phyloP scores from a whole-genome alignment of 768 basidiomycete genomes.

The Chalciporus pseudorubinellus region DNA sequence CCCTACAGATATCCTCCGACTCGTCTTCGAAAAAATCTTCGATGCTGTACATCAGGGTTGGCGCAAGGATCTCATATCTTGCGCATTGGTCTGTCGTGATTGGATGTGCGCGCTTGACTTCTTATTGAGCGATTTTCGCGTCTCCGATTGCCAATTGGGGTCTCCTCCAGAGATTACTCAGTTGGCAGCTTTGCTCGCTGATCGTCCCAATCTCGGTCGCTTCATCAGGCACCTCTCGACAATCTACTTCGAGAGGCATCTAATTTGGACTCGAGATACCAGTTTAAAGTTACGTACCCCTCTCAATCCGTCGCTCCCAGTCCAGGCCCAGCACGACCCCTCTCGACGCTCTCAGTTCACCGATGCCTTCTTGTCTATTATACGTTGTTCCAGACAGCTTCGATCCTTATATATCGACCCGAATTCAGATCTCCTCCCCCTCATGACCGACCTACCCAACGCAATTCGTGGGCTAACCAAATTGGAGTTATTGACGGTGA shows the following conservation, averaged over 20 bases:
- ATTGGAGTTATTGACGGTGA: not conserved
- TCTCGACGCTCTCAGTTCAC: not conserved
- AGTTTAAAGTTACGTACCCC: not conserved
- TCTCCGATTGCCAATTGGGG: not conserved
- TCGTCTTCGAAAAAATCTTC: conserved; percentile 5
- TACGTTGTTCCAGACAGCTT: conserved; percentile 2
- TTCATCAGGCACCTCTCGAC: conserved; percentile 10
- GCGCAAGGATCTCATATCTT: conserved; percentile 5
- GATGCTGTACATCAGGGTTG: not conserved
- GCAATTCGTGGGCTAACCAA: not conserved
- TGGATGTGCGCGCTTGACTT: conserved; percentile 13
- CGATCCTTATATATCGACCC: not conserved
- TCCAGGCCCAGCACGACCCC: not conserved
- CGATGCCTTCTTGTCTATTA: conserved; percentile 1
- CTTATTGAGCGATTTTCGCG: conserved; percentile 10
- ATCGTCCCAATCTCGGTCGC: conserved; percentile 1
- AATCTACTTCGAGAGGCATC: conserved; percentile 5
- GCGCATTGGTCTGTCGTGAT: conserved; percentile 8
- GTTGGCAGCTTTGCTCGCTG: not conserved
- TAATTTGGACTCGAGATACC: conserved; percentile 1
- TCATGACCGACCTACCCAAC: not conserved
- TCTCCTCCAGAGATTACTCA: conserved; percentile 5
- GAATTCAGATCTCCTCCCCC: not conserved
- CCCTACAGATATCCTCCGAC: conserved; percentile 8
- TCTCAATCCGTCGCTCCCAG: not conserved